These are phyloP conservation scores for Boletus reticuloceps DNA, from an alignment of 768 basidiomycete species.

Conservation along the genomic window DNA sequence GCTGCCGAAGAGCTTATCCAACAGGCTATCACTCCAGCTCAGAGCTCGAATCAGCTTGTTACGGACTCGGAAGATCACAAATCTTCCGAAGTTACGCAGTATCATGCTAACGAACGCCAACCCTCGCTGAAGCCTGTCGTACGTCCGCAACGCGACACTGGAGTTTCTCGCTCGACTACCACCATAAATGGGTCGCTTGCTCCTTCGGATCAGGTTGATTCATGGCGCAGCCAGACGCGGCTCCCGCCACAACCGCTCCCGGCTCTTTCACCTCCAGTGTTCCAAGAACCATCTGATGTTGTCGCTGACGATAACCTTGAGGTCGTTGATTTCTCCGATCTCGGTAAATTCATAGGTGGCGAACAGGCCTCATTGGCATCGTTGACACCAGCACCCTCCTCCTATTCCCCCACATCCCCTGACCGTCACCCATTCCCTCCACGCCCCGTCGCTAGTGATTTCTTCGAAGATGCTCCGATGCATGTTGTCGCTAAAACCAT, in stretches of 20 bases:
- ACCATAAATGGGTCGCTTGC: constrained; percentile 27
- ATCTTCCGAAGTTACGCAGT: constrained; percentile 1
- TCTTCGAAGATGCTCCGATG: constrained; percentile 54
- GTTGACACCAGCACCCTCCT: constrained; percentile 12
- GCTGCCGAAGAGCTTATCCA: constrained; percentile 46
- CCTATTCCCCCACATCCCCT: constrained; percentile 18
- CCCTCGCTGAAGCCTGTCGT: constrained; percentile 34
- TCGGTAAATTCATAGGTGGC: constrained; percentile 64
- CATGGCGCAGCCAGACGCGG: constrained; percentile 61
- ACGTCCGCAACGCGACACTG: constrained; percentile 20
- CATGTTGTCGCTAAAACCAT: constrained; percentile 38
- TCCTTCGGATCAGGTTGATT: constrained; percentile 43
- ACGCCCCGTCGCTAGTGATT: constrained; percentile 65
- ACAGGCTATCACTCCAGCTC: constrained; percentile 38
- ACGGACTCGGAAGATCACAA: constrained; percentile 3
- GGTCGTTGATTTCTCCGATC: constrained; percentile 77
- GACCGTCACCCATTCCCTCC: constrained; percentile 30
- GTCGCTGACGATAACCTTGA: constrained; percentile 62
- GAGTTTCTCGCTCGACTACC: constrained; percentile 1
- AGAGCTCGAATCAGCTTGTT: constrained; percentile 4
- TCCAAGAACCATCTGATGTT: constrained; percentile 39
- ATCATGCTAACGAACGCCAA: constrained; percentile 28
- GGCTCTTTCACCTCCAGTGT: constrained; percentile 32
- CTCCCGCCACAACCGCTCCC: constrained; percentile 27
- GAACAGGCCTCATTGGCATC: constrained; percentile 14